Evolutionary conservation across 2,329 filamentous ascomycete genomes (phyloP), one percentile per base, ranked within the genome.

Genomic region (Fusarium siculi): DNA sequence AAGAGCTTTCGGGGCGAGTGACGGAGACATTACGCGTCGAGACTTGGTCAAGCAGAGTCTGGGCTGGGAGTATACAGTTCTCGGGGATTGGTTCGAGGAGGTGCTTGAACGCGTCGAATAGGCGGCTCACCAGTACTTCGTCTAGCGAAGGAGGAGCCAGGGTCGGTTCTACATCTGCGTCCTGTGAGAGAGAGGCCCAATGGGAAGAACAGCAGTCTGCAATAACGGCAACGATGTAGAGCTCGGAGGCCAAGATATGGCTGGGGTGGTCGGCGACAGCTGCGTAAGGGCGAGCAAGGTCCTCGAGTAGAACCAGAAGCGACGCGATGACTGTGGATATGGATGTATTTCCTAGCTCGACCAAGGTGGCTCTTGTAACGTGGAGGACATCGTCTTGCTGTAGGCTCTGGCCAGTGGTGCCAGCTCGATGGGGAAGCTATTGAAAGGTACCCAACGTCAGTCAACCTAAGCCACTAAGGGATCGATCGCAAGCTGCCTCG

Each of bases 121-220:
- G 78, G 57, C 89, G 87, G 53, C 79, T 83, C 40, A 90, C 87
- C 18, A 92, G 81, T 28, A 82, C 79, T 53, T 87, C 84, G 28
- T 86, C 85, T 30, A 92, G 80, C 3, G 83, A 77, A 36, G 83
- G 80, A 19, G 84, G 85, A 7, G 58, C 53, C 18, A 68, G 71
- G 34, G 52, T 37, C 30, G 66, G 68, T 25, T 75, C 71, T 25
- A 53, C 37, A 75, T 77, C 68, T 43, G 63, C 63, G 28, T 77
- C 72, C 37, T 66, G 76, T 63, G 84, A 81, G 47, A 86, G 77
- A 43, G 83, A 81, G 34, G 86, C 81, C 90, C 90, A 92, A 77
- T 91, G 87, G 59, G 87, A 86, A 56, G 87, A 85, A 74, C 90
- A 92, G 78, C 91, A 93, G 76, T 92, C 90, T 77, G 90, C 89